phyloP scores from a whole-genome alignment of 306 rosid genomes.

The Medicago truncatula region MtrunA17r5.0-ANR NC_053049.1:22839001-22839500 shows the following conservation, averaged over 20 bases:
- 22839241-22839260: slow-evolving; percentile 70
- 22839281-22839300: slow-evolving; percentile 63
- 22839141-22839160: slow-evolving; percentile 68
- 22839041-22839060: slow-evolving; percentile 75
- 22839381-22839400: background rate
- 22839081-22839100: slow-evolving; percentile 72
- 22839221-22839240: slow-evolving; percentile 71
- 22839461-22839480: background rate
- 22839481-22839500: background rate
- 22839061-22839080: slow-evolving; percentile 68
- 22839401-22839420: slow-evolving; percentile 1
- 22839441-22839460: background rate
- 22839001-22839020: slow-evolving; percentile 73
- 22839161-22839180: slow-evolving; percentile 70
- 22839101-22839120: slow-evolving; percentile 78
- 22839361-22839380: slow-evolving; percentile 49
- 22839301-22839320: slow-evolving; percentile 72
- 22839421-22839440: slow-evolving; percentile 1
- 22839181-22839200: slow-evolving; percentile 66
- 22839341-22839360: slow-evolving; percentile 63
- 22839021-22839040: slow-evolving; percentile 64
- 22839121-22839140: slow-evolving; percentile 62
- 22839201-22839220: slow-evolving; percentile 61
- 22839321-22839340: slow-evolving; percentile 71
- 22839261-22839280: slow-evolving; percentile 63